Evolutionary conservation across 169 alveolate genomes (phyloP).

Genomic region (Cryptosporidium tyzzeri): DNA sequence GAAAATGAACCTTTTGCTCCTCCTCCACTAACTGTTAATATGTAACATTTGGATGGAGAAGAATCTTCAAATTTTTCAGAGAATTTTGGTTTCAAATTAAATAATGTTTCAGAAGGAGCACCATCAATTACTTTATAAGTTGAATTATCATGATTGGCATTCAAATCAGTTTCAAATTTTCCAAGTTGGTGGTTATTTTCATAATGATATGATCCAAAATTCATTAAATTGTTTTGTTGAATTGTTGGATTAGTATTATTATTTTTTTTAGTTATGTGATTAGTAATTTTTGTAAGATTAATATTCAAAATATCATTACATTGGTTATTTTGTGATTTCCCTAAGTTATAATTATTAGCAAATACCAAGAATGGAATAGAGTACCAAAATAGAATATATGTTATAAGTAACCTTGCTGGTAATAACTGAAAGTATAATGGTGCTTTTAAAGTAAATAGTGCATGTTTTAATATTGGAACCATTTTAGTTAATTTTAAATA

Average conservation of each 20-base stretch:
- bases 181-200: not conserved
- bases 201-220: not conserved
- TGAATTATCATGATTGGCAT: not conserved
- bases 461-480: not conserved
- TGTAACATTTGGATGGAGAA: slow-evolving; percentile 62
- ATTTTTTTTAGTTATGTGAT: not conserved
- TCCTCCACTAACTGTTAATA: slow-evolving; percentile 50
- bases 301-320: not conserved
- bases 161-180: not conserved
- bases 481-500: not conserved
- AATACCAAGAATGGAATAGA: slow-evolving; percentile 2
- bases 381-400: slow-evolving; percentile 47
- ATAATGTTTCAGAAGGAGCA: slow-evolving; percentile 16
- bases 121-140: not conserved
- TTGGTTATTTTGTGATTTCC: not conserved
- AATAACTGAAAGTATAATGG: slow-evolving; percentile 2
- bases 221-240: not conserved
- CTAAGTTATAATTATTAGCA: not conserved
- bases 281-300: not conserved
- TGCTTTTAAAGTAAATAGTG: slow-evolving; percentile 10
- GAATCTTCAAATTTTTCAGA: slow-evolving; percentile 35
- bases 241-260: not conserved
- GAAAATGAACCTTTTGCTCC: slow-evolving; percentile 73
- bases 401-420: not conserved
- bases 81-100: slow-evolving; percentile 34